A percentile compares a stretch with the other conserved stretches of the same genome.
Conservation (phyloP, 345 rosid genomes). For the Lenwebbia sp. region DNA sequence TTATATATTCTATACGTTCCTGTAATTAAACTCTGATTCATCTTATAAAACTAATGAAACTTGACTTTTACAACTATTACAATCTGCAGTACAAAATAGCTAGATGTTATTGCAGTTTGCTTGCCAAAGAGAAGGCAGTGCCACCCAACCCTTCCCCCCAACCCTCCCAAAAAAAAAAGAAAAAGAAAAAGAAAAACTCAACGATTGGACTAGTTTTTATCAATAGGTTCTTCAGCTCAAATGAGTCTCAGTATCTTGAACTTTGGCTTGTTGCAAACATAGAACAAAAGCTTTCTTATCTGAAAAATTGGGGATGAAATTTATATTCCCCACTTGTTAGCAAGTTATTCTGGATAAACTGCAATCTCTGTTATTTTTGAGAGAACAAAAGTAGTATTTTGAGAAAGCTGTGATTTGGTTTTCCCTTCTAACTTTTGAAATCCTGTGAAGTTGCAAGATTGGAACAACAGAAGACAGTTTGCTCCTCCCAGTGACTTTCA, state of each 20-base stretch:
- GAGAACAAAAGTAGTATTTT: background rate
- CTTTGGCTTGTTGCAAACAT: background rate
- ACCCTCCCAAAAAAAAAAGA: background rate
- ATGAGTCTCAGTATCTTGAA: background rate
- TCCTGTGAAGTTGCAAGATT: slow-evolving; percentile 79
- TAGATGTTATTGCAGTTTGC: background rate
- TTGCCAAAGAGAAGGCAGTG: background rate
- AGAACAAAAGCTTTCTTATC: background rate
- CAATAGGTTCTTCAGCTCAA: background rate
- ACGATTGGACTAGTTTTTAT: background rate
- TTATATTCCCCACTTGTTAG: background rate
- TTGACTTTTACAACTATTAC: background rate
- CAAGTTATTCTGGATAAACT: background rate
- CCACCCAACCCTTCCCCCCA: background rate
- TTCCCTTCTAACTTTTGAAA: background rate
- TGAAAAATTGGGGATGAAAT: background rate
- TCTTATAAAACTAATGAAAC: background rate
- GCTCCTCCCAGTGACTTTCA: slow-evolving; percentile 80
- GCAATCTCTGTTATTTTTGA: background rate
- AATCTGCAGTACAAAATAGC: background rate
- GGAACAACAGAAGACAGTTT: slow-evolving; percentile 86
- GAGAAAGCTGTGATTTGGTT: background rate
- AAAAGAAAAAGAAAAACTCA: background rate
- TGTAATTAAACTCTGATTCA: background rate
- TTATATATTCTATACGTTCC: background rate